Evolutionary conservation across 306 rosid species (phyloP).

Genomic region (Myrica gale): DNA sequence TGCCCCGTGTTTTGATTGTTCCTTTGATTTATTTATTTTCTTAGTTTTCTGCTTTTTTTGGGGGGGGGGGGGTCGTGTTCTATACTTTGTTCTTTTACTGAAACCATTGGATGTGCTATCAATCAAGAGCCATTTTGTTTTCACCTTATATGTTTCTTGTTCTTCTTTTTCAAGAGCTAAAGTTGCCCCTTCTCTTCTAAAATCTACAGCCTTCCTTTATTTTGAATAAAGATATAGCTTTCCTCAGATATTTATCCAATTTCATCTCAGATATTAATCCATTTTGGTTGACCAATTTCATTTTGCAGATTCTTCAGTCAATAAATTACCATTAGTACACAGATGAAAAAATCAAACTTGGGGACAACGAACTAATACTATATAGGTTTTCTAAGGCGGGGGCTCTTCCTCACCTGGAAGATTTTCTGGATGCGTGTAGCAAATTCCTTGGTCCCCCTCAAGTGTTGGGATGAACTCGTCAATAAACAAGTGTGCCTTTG

Average conservation of each 20-base stretch:
- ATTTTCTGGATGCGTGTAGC: slow-evolving; percentile 79
- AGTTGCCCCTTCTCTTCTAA: neutral
- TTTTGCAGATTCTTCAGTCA: neutral
- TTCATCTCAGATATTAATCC: neutral
- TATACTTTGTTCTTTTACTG: too few relatives aligned
- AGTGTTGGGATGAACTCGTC: slow-evolving; percentile 81
- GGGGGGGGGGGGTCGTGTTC: too few relatives aligned
- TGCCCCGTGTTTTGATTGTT: too few relatives aligned
- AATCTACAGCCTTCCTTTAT: neutral
- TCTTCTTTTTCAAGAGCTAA: neutral
- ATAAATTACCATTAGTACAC: neutral
- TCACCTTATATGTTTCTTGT: slow-evolving; percentile 1
- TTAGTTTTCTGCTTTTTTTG: too few relatives aligned
- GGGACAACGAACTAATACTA: neutral
- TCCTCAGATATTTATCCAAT: too few relatives aligned
- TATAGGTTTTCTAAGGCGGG: neutral
- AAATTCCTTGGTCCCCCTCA: slow-evolving; percentile 67
- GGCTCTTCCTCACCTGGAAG: slow-evolving; percentile 71
- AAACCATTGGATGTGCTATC: too few relatives aligned
- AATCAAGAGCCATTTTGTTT: neutral
- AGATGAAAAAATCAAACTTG: neutral
- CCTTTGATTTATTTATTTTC: too few relatives aligned
- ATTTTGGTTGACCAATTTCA: neutral
- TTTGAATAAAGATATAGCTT: neutral
- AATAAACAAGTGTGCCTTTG: slow-evolving; percentile 56